Evolutionary conservation across 306 rosid species (phyloP), one percentile per base, ranked within the genome.

Genomic region (Vigna trinervia): DNA sequence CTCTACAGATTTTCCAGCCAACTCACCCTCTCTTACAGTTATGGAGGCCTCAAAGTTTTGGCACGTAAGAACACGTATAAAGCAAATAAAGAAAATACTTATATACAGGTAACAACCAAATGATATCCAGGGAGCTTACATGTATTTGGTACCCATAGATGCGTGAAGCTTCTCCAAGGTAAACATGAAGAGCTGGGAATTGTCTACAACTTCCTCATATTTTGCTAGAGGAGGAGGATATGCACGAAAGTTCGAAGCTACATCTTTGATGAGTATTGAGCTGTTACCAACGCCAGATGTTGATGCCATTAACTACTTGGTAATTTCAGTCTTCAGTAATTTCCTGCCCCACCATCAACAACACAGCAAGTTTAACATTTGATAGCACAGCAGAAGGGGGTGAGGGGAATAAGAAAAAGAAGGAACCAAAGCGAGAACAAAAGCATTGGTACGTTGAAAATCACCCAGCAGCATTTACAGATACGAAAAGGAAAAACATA

Each of bases 91-190:
- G 28, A 51, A 60, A 34, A 43, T 6, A 41, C 9, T 20, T 36
- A 14, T 17, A 63, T 4, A 30, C 34, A 54, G 41, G 13, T 64
- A 8, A 78, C 28, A 28, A 6, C 3, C 5, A 54, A 71, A 71
- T 46, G 71, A 69, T 52, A 74, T 22, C 3, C 1, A 64, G 70
- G 19, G 73, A 54, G 34, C 90, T 71, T 87, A 92, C 98, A 90
- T 92, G 83, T 92, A 95, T 92, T 92, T 92, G 71, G 98, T 87
- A 50, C 95, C 88, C 92, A 92, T 78, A 30, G 81, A 22, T 46
- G 88, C 60, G 59, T 95, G 97, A 58, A 92, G 97, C 81, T 85
- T 86, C 86, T 92, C 91, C 88, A 95, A 83, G 68, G 93, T 78
- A 20, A 46, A 39, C 85, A 89, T 74, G 83, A 92, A 95, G 54